Evolutionary conservation across 768 basidiomycete species (phyloP), one percentile per base, ranked within the genome.

Genomic region (Hericium alpestre): DNA sequence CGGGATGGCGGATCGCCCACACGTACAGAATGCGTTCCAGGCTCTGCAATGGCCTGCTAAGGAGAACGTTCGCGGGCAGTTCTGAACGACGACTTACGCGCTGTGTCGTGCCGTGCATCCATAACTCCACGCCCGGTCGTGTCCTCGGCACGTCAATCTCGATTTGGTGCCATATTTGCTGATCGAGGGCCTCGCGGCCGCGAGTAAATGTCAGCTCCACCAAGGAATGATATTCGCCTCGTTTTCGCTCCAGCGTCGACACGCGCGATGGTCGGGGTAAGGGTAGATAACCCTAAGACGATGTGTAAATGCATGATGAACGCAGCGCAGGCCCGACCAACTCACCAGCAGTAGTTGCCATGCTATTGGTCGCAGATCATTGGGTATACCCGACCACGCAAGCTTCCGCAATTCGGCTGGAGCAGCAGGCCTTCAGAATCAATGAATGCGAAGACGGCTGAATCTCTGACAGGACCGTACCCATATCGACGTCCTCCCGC

Each of bases 131-230:
- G 20, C 94, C 93, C 16, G 96, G 94, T 52, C 94, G 74, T 40
- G 96, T 99, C 54, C 96, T 78, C 11, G 96, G 96, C 6, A 97
- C 95, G 65, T 99, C 96, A 58, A 97, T 98, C 66, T 93, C 92
- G 64, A 98, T 98, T 71, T 99, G 96, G 72, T 98, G 96, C 96
- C 96, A 98, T 67, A 98, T 95, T 70, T 91, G 89, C 65, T 93
- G 92, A 70, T 99, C 95, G 32, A 95, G 78, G 0, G 88, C 85
- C 56, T 88, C 85, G 32, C 82, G 80, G 57, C 92, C 92, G 40
- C 90, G 80, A 12, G 88, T 83, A 68, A 98, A 99, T 15, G 96
- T 86, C 16, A 93, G 76, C 62, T 90, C 82, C 8, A 95, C 94
- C 59, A 97, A 78, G 15, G 89, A 89, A 41, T 82, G 79, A 68